These are phyloP conservation scores for Schrenkiella parvula DNA, from an alignment of 345 rosid species.

Conservation along the genomic window DNA sequence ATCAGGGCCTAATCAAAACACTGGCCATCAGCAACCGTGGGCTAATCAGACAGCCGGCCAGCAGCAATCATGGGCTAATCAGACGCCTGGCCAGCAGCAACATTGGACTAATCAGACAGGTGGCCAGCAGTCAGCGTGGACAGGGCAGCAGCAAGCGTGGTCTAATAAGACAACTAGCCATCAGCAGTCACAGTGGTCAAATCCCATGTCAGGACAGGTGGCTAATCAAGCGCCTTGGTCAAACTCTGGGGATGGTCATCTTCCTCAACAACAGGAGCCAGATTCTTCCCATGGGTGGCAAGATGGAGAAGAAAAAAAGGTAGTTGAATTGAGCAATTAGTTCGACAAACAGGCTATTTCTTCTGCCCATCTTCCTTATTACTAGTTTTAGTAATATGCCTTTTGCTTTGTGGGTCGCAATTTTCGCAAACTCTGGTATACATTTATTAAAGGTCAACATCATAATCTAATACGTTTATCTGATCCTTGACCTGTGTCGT, in stretches of 20 bases:
- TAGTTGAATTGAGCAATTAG: slow-evolving; percentile 25
- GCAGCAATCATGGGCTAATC: slow-evolving; percentile 2
- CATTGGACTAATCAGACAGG: slow-evolving; percentile 13
- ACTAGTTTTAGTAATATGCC: background rate
- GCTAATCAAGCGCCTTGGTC: slow-evolving; percentile 24
- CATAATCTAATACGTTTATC: slow-evolving; percentile 3
- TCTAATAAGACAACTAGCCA: slow-evolving; percentile 29
- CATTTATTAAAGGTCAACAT: background rate
- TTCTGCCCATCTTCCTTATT: slow-evolving; percentile 2
- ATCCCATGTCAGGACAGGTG: background rate
- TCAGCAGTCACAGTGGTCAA: slow-evolving; percentile 29
- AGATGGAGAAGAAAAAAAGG: slow-evolving; percentile 25
- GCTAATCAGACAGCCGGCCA: background rate
- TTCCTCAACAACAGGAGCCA: slow-evolving; percentile 27
- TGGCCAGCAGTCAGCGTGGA: slow-evolving; percentile 23
- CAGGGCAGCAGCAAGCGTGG: slow-evolving; percentile 22
- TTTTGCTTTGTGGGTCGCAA: slow-evolving; percentile 15
- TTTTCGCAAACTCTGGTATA: slow-evolving; percentile 10
- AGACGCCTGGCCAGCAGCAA: background rate
- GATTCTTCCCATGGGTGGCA: slow-evolving; percentile 12
- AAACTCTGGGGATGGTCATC: slow-evolving; percentile 22
- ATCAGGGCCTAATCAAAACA: background rate
- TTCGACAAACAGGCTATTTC: background rate
- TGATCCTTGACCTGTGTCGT: background rate
- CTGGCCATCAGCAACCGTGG: slow-evolving; percentile 26